phyloP scores from a whole-genome alignment of 2,329 filamentous ascomycete species.

The Fusarium solani-melongenae region DNA sequence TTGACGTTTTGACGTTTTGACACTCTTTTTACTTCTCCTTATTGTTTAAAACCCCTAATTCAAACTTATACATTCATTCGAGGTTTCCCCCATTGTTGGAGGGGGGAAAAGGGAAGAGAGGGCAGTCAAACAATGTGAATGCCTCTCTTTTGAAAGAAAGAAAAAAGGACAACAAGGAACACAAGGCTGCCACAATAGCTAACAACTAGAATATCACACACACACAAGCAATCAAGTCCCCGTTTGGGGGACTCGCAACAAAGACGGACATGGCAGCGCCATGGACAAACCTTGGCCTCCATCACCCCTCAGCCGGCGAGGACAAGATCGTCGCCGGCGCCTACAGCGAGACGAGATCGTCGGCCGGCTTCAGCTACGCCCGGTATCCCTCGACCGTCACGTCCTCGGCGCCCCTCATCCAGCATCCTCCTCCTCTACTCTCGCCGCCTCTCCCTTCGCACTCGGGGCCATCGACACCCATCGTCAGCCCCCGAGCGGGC shows the following conservation, averaged over 20 bases:
- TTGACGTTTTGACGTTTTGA: not conserved
- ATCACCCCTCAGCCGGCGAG: slow-evolving; percentile 16
- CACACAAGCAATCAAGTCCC: not conserved
- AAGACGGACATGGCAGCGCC: slow-evolving; percentile 27
- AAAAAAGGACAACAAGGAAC: not conserved
- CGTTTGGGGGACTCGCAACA: not conserved
- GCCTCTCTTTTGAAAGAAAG: not conserved
- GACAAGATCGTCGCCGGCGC: slow-evolving; percentile 22
- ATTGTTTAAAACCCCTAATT: not conserved
- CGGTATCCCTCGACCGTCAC: slow-evolving; percentile 35
- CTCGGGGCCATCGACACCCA: slow-evolving; percentile 31
- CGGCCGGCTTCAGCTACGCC: slow-evolving; percentile 32
- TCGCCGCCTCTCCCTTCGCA: slow-evolving; percentile 37
- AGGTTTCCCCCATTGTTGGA: not conserved
- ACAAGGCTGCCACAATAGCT: not conserved
- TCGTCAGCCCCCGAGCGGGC: slow-evolving; percentile 19
- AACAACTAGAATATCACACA: not conserved
- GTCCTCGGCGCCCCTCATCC: slow-evolving; percentile 31
- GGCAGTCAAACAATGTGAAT: not conserved
- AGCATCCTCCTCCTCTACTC: slow-evolving; percentile 29
- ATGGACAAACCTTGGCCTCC: slow-evolving; percentile 33
- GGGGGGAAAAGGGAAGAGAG: not conserved
- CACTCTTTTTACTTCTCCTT: not conserved
- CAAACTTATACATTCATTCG: not conserved
- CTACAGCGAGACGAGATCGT: slow-evolving; percentile 33